Percentiles rank a stretch among this genome's conserved stretches.
phyloP scores from a whole-genome alignment of 163 green algal genomes.

The Trebouxia gelatinosa region DNA sequence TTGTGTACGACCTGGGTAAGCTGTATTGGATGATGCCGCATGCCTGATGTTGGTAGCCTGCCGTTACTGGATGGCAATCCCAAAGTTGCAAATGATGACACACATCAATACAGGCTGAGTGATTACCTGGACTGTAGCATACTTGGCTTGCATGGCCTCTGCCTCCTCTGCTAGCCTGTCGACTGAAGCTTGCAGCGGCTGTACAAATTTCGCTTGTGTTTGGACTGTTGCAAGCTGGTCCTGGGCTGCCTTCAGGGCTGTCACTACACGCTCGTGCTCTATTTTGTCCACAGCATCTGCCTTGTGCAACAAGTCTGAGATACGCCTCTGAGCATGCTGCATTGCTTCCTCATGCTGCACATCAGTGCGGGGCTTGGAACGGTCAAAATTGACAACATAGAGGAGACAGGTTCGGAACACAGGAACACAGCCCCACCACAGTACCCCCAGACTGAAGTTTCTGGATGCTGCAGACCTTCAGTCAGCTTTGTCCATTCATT shows the following conservation, averaged over 20 bases:
- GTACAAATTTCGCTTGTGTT: background rate
- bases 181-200: background rate
- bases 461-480: too few relatives aligned
- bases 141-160: background rate
- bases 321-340: slow-evolving; percentile 1
- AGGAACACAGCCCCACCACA: too few relatives aligned
- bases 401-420: too few relatives aligned
- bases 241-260: background rate
- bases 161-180: slow-evolving; percentile 5
- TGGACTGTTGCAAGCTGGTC: background rate
- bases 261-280: slow-evolving; percentile 1
- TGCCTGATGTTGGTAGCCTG: background rate
- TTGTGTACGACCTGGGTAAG: background rate
- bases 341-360: background rate
- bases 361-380: too few relatives aligned
- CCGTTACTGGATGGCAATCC: background rate
- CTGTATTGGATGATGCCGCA: background rate
- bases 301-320: slow-evolving; percentile 17
- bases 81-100: background rate
- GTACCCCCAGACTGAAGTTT: too few relatives aligned
- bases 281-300: slow-evolving; percentile 21
- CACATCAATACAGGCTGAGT: background rate
- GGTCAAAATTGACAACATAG: too few relatives aligned
- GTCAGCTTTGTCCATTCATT: too few relatives aligned
- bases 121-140: background rate